Evolutionary conservation across 2,329 filamentous ascomycete species (phyloP), one percentile per base, ranked within the genome.

Genomic region (Ophiocordyceps camponoti-leonardi): DNA sequence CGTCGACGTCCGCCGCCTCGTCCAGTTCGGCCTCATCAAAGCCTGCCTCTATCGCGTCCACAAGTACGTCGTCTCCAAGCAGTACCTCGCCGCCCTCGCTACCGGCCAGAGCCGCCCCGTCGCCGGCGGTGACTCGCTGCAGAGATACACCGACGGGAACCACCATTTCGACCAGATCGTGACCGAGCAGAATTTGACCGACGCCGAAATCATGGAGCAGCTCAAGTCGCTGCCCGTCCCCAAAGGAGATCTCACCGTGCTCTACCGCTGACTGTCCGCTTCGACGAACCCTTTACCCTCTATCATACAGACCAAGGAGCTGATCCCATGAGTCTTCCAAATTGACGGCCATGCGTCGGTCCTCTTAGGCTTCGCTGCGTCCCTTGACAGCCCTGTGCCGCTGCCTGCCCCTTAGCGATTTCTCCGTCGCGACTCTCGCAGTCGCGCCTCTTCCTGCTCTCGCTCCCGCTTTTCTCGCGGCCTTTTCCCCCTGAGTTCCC

Each of bases 21-120:
- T 96, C 50, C 93, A 94, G 48, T 98, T 96, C 56, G 92, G 90
- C 47, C 75, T 95, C 48, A 94, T 96, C 61, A 96, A 96, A 64
- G 88, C 90, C 16, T 84, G 93, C 53, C 66, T 98, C 22, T 95
- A 95, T 62, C 78, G 92, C 31, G 81, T 95, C 39, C 86, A 96
- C 65, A 93, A 92, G 60, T 93, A 93, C 58, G 83, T 86, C 26
- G 76, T 93, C 1, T 79, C 73, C 4, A 77, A 77, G 55, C 73
- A 77, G 58, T 76, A 78, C 53, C 62, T 81, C 20, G 67, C 72
- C 8, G 65, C 66, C 2, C 57, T 79, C 46, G 76, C 73, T 1
- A 71, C 72, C 37, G 75, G 74, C 2, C 66, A 72, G 54, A 68
- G 67, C 37, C 57, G 61, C 22, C 62, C 67, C 1, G 47, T 54